Percentiles rank a stretch among this genome's conserved stretches.
Evolutionary conservation across 352 stramenopile genomes (phyloP).

Genomic region (Pythium insidiosum): DNA sequence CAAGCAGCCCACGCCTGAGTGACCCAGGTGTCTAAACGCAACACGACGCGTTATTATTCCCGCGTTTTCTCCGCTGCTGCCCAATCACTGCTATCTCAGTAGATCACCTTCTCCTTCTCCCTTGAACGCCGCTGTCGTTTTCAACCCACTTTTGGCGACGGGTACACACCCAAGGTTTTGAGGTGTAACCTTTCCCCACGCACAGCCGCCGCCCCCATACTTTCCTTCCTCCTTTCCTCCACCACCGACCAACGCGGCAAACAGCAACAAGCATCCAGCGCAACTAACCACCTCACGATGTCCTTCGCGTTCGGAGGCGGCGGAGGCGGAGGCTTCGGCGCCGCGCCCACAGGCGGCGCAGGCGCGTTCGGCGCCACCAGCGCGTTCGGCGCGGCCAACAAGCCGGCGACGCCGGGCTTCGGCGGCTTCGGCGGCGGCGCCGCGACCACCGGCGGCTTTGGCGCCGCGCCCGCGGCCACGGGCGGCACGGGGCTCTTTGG

Average conservation of each 20-base stretch:
- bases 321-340: constrained; percentile 11
- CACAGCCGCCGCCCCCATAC: neutral
- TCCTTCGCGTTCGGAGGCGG: constrained; percentile 14
- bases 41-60: no score
- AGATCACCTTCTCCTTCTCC: no score
- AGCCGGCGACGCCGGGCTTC: neutral
- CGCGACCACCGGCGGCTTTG: constrained; percentile 37
- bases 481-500: constrained; percentile 31
- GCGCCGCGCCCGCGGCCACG: constrained; percentile 20
- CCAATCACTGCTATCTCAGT: no score
- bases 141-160: no score
- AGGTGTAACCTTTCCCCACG: constrained; percentile 1
- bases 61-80: no score
- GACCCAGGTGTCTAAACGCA: no score
- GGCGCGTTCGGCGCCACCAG: constrained; percentile 13
- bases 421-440: constrained; percentile 14
- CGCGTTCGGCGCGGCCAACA: no score
- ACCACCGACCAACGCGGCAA: neutral
- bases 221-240: neutral
- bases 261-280: neutral
- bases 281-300: constrained; percentile 4
- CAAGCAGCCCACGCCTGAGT: no score
- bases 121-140: no score
- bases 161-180: no score
- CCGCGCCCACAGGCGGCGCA: neutral